Conservation (phyloP, 2,329 filamentous ascomycete genomes). For the Didymella arachidicola region DNA sequence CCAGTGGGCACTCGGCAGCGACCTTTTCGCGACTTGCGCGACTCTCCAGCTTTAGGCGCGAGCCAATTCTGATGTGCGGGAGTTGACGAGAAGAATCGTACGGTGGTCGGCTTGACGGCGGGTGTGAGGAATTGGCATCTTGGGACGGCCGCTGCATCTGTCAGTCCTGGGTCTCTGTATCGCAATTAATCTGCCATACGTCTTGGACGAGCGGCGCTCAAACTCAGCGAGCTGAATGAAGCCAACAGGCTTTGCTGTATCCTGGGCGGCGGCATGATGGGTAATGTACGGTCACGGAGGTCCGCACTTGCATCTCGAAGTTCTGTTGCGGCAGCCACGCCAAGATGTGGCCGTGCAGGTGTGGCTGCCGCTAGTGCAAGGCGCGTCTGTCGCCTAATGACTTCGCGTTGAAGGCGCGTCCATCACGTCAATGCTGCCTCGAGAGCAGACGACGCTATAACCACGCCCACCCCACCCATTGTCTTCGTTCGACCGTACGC, state of each 20-base stretch:
- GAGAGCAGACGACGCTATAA: constrained; percentile 8
- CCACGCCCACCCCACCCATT: constrained; percentile 11
- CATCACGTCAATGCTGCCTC: constrained; percentile 23
- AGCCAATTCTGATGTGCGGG: constrained; percentile 74
- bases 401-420: constrained; percentile 28
- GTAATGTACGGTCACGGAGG: constrained; percentile 10
- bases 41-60: constrained; percentile 78
- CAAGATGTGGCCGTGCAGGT: constrained; percentile 28
- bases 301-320: constrained; percentile 21
- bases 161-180: neutral
- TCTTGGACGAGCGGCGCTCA: constrained; percentile 34
- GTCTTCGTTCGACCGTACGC: neutral
- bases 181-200: constrained; percentile 21
- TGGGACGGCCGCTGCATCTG: constrained; percentile 31
- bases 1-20: constrained; percentile 87
- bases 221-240: constrained; percentile 43
- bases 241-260: constrained; percentile 46
- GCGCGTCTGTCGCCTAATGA: constrained; percentile 17
- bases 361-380: constrained; percentile 20
- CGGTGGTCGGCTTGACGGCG: constrained; percentile 3
- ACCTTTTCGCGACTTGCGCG: constrained; percentile 88
- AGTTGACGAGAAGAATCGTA: constrained; percentile 77
- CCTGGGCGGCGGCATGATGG: constrained; percentile 53
- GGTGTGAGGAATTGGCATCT: constrained; percentile 48
- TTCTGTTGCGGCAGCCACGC: constrained; percentile 27